Evolutionary conservation across 2,329 filamentous ascomycete genomes (phyloP), one percentile per base, ranked within the genome.

Genomic region (Verticillium isaacii): DNA sequence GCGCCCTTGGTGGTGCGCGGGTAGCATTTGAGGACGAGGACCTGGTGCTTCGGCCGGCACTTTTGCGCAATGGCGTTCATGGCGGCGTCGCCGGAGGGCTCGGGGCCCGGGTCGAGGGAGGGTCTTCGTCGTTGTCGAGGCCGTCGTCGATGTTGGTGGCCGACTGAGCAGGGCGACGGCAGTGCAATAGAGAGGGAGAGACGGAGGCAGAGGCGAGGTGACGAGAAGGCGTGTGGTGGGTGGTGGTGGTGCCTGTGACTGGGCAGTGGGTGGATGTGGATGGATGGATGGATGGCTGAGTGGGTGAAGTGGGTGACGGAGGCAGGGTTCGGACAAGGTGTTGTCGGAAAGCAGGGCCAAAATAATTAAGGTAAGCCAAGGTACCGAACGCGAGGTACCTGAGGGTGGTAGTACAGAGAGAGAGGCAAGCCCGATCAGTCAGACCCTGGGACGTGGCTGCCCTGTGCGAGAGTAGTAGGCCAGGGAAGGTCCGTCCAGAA

Each of bases 21-120:
- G 76, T 97, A 99, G 82, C 94, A 98, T 80, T 97, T 97, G 67
- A 97, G 85, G 68, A 97, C 89, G 64, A 98, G 82, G 69, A 97
- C 91, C 84, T 98, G 94, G 79, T 99, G 95, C 82, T 97, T 98
- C 32, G 95, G 94, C 64, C 94, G 92, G 77, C 86, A 88, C 76
- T 82, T 87, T 71, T 88, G 82, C 76, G 86, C 82, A 66, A 89
- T 81, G 72, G 86, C 82, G 72, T 89, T 82, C 87, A 89, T 89
- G 64, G 70, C 71, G 74, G 41, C 56, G 55, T 57, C 32, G 39
- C 64, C 68, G 68, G 62, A 64, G 68, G 57, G 57, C 60, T 64
- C 63, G 61, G 63, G 50, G 60, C 55, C 63, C 63, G 52, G n/a
- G 23, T 57, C 54, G 57, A 52, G 23, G 54, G 23, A 39, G 9